phyloP scores from a whole-genome alignment of 1,139 yeast species.

The Pichia sp. region DNA sequence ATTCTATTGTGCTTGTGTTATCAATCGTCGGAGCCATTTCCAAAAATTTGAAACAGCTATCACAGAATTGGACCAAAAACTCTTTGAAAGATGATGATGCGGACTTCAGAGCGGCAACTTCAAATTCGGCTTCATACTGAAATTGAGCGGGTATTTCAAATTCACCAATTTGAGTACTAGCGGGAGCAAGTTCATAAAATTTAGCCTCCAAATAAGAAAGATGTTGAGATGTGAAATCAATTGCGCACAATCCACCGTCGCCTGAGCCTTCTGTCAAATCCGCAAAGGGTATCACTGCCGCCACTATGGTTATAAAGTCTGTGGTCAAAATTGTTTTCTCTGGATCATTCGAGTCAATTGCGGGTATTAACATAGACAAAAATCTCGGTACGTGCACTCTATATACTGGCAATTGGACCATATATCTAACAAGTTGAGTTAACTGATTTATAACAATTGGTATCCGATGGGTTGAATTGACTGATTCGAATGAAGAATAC shows the following conservation, averaged over 20 bases:
- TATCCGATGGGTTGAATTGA: conserved; percentile 80
- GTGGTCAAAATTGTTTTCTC: conserved; percentile 68
- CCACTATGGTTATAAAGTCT: conserved; percentile 66
- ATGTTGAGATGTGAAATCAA: conserved; percentile 69
- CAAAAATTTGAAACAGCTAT: conserved; percentile 58
- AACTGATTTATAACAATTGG: conserved; percentile 68
- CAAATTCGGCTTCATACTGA: conserved; percentile 41
- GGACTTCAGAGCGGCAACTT: conserved; percentile 60
- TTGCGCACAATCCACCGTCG: conserved; percentile 55
- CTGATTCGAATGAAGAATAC: conserved; percentile 75
- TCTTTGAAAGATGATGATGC: conserved; percentile 71
- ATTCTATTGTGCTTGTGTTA: conserved; percentile 42
- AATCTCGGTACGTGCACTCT: conserved; percentile 78
- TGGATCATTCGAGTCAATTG: conserved; percentile 86
- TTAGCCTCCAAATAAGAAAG: conserved; percentile 45
- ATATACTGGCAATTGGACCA: conserved; percentile 62
- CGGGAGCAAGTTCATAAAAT: conserved; percentile 32
- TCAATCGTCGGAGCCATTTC: conserved; percentile 74
- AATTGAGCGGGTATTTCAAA: conserved; percentile 25
- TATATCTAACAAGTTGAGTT: conserved; percentile 61
- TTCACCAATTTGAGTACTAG: conserved; percentile 21
- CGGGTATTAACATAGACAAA: conserved; percentile 66
- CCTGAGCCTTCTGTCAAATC: conserved; percentile 44
- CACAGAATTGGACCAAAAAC: conserved; percentile 54
- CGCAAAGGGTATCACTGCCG: conserved; percentile 68